phyloP scores from a whole-genome alignment of 495 filamentous ascomycete genomes.

The Pseudoneurospora amorphoporcata region DNA sequence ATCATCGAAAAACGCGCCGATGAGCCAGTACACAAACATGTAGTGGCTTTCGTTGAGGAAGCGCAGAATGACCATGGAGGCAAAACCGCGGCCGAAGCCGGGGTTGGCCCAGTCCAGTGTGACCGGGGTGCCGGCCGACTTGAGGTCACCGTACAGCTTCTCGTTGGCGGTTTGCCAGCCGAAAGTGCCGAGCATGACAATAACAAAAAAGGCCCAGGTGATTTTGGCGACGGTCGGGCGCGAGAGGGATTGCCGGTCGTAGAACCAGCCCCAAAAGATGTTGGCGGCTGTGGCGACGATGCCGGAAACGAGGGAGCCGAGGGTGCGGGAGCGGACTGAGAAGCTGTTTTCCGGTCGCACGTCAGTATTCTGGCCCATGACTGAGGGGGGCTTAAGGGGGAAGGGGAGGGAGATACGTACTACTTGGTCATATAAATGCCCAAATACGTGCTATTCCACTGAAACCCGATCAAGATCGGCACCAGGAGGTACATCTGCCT shows the following conservation, averaged over 20 bases:
- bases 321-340: conserved; percentile 42
- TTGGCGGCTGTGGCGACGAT: conserved; percentile 39
- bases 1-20: conserved; percentile 41
- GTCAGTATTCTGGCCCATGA: background rate
- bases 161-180: conserved; percentile 33
- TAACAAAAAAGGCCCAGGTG: conserved; percentile 25
- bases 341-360: conserved; percentile 19
- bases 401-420: background rate
- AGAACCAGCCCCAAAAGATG: conserved; percentile 37
- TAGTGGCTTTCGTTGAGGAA: conserved; percentile 35
- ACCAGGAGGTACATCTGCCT: conserved; percentile 43
- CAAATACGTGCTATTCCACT: conserved; percentile 45
- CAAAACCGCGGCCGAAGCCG: conserved; percentile 32
- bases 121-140: conserved; percentile 4
- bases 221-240: conserved; percentile 24
- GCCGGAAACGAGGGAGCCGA: conserved; percentile 39
- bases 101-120: conserved; percentile 31
- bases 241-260: conserved; percentile 29
- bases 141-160: conserved; percentile 19
- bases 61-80: conserved; percentile 27
- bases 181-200: conserved; percentile 24
- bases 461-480: conserved; percentile 43
- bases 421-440: conserved; percentile 52
- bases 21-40: conserved; percentile 40
- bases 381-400: background rate